phyloP scores from a whole-genome alignment of 306 rosid species.

The Castanea mollissima region DNA sequence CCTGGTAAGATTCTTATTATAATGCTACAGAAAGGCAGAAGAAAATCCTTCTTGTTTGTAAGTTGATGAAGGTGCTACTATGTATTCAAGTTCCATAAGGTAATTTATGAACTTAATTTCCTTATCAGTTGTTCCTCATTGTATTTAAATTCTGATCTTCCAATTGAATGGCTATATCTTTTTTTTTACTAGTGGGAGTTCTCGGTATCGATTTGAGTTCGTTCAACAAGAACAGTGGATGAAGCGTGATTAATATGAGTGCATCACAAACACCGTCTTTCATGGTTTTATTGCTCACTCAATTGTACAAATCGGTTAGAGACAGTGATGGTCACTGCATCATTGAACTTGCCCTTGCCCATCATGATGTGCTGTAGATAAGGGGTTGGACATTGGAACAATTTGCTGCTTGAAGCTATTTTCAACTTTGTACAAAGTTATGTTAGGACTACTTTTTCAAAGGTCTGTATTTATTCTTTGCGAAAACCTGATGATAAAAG shows the following conservation, averaged over 20 bases:
- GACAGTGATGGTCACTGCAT: slow-evolving; percentile 1
- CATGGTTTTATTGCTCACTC: slow-evolving; percentile 14
- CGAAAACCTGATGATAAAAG: background rate
- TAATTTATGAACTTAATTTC: slow-evolving; percentile 2
- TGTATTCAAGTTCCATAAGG: slow-evolving; percentile 17
- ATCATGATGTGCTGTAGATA: slow-evolving; percentile 17
- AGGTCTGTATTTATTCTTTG: slow-evolving; percentile 23
- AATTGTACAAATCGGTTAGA: slow-evolving; percentile 12
- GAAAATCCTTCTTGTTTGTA: background rate
- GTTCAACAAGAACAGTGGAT: background rate
- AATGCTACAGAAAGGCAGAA: background rate
- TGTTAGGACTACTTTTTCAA: background rate
- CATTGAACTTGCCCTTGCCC: slow-evolving; percentile 16
- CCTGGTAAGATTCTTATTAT: background rate
- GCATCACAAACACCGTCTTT: slow-evolving; percentile 5
- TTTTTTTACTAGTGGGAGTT: background rate
- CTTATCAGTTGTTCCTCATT: background rate
- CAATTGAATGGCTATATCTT: background rate
- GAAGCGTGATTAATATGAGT: slow-evolving; percentile 7
- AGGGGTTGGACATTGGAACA: slow-evolving; percentile 19
- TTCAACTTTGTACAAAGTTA: slow-evolving; percentile 29
- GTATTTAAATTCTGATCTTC: background rate
- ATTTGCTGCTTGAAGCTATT: slow-evolving; percentile 15
- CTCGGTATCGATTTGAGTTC: background rate
- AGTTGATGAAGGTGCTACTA: slow-evolving; percentile 11